Evolutionary conservation across 2,329 filamentous ascomycete genomes (phyloP).

Genomic region (Scedosporium dehoogii): DNA sequence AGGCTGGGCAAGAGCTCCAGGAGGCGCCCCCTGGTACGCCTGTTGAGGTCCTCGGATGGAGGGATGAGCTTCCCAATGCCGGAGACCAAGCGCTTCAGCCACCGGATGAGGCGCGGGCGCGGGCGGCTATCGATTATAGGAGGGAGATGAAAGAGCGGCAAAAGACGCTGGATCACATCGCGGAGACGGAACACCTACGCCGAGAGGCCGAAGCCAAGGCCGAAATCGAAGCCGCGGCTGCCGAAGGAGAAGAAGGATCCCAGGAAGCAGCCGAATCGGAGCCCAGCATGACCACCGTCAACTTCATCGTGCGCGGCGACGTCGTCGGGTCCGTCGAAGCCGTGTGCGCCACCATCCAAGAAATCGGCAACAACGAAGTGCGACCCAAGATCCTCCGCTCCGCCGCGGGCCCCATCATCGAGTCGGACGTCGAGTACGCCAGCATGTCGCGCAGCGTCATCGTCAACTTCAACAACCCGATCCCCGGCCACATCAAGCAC

Average conservation of each 20-base stretch:
- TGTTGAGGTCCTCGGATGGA: constrained; percentile 92
- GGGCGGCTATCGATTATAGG: constrained; percentile 68
- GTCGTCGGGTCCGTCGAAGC: constrained; percentile 92
- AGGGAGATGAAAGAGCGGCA: constrained; percentile 60
- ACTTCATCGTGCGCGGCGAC: constrained; percentile 85
- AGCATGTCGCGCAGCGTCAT: constrained; percentile 65
- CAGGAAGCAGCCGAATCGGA: constrained; percentile 26
- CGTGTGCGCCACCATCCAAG: constrained; percentile 64
- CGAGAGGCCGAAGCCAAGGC: constrained; percentile 40
- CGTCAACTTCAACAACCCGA: constrained; percentile 73
- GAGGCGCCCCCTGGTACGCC: constrained; percentile 81
- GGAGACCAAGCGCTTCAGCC: constrained; percentile 85
- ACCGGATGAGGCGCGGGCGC: constrained; percentile 65
- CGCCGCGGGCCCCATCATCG: constrained; percentile 65
- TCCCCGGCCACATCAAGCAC: constrained; percentile 57
- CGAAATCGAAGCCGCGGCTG: constrained; percentile 23
- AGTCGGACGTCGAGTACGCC: constrained; percentile 86
- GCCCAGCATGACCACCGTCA: constrained; percentile 45
- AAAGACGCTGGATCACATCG: constrained; percentile 71
- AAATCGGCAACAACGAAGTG: constrained; percentile 79
- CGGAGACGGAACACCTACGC: constrained; percentile 55
- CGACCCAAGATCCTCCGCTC: constrained; percentile 66
- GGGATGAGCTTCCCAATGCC: constrained; percentile 66
- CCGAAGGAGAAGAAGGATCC: constrained; percentile 20
- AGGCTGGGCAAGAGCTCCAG: constrained; percentile 61